Evolutionary conservation across 176 grass and related monocot species (phyloP), one percentile per base, ranked within the genome.

Genomic region (Dendrocalamus sinicus): DNA sequence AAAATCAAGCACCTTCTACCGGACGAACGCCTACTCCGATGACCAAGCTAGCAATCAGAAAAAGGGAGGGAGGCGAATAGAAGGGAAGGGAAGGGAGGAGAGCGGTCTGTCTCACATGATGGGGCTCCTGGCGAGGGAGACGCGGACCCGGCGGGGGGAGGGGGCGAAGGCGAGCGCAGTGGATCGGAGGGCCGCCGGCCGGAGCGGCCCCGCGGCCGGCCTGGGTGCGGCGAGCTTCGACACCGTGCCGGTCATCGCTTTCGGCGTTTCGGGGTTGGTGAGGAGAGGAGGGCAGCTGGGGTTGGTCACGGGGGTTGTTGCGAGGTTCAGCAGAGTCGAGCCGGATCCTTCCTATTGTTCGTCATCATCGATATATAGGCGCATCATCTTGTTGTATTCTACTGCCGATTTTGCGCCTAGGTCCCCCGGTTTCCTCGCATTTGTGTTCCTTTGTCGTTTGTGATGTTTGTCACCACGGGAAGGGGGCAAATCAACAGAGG

Each of bases 111-210:
- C 89, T 74, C 23, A 91, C 85, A 88, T 72, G 85, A 91, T 9
- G 70, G 85, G 85, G 85, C 76, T 85, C 81, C 85, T 91, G 89
- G 89, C 52, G 85, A 91, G 0, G 89, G 85, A 88, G 89, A 88
- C 81, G 77, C 45, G 20, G 85, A 88, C 39, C 8, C 81, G 63
- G 77, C 89, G 76, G 0, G 89, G 43, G 70, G 89, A 81, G 13
- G 89, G 54, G 13, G 70, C 81, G 76, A 55, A 65, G 63, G 81
- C 60, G 71, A 91, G 23, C 7, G 76, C 81, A 9, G 76, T 37
- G 1, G 81, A 12, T 17, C 76, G 89, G 80, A 87, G 0, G 75
- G 74, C 22, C 54, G 37, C 81, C 62, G 85, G 48, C 1, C 62
- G 76, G 24, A 69, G 68, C 35, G 51, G 22, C 62, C 76, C 10